These are phyloP conservation scores for Salix suchowensis DNA, from an alignment of 345 rosid genomes.

Conservation along the genomic window DNA sequence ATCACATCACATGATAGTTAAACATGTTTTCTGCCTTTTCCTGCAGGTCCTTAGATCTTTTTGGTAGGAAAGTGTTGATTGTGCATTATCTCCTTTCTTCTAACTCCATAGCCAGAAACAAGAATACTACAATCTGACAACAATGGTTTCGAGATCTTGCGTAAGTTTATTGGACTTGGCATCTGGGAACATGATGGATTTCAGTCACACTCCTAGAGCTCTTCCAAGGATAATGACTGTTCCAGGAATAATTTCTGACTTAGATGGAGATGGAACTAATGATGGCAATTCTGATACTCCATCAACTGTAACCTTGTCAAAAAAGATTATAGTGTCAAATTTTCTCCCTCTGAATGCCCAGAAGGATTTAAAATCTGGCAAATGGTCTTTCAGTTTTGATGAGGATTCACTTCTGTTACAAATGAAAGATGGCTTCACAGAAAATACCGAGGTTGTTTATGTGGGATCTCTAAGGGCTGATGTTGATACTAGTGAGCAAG, in stretches of 20 bases:
- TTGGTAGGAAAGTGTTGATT: background rate
- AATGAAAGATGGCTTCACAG: conserved; percentile 37
- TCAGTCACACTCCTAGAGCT: conserved; percentile 47
- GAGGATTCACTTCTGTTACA: conserved; percentile 37
- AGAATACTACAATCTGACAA: background rate
- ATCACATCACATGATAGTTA: background rate
- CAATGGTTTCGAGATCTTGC: conserved; percentile 65
- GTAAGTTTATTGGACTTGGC: conserved; percentile 58
- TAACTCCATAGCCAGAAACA: background rate
- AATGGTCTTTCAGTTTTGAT: conserved; percentile 37
- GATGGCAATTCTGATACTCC: conserved; percentile 10
- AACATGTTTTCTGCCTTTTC: background rate
- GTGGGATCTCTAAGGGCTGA: conserved; percentile 44
- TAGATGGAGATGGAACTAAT: conserved; percentile 27
- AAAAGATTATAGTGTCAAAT: conserved; percentile 39
- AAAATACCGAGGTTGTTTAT: conserved; percentile 29
- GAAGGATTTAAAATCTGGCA: conserved; percentile 29
- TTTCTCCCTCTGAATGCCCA: conserved; percentile 35
- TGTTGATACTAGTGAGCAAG: conserved; percentile 36
- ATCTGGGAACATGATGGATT: conserved; percentile 48
- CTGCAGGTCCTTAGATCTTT: conserved; percentile 12
- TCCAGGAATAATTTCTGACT: conserved; percentile 54
- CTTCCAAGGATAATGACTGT: conserved; percentile 54
- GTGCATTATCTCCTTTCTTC: background rate
- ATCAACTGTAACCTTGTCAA: conserved; percentile 13